A percentile compares a stretch with the other conserved stretches of the same genome.
Evolutionary conservation across 2,329 filamentous ascomycete species (phyloP).

Genomic region (Parasarocladium wereldwijsianum): DNA sequence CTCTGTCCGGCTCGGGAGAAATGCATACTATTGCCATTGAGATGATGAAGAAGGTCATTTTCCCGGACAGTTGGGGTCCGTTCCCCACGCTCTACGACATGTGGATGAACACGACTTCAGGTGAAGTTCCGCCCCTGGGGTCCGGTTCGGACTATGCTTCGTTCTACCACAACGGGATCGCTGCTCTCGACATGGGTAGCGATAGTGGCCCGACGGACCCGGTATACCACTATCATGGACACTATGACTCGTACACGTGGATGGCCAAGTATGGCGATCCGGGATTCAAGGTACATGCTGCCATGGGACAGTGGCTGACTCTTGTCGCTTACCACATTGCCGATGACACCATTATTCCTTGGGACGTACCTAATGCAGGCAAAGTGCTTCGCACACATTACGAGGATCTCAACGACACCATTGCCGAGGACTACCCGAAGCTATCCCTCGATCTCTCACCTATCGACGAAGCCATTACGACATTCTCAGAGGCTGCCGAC

Average conservation of each 20-base stretch:
- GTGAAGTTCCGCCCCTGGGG: conserved; percentile 37
- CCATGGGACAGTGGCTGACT: conserved; percentile 33
- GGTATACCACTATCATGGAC: conserved; percentile 66
- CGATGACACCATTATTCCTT: conserved; percentile 20
- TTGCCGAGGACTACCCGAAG: conserved; percentile 15
- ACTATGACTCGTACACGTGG: conserved; percentile 77
- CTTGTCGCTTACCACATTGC: conserved; percentile 24
- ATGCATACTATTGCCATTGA: conserved; percentile 52
- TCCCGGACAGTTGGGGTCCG: conserved; percentile 42
- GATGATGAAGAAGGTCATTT: conserved; percentile 39
- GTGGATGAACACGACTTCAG: conserved; percentile 19
- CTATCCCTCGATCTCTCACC: conserved; percentile 21
- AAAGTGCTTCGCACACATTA: conserved; percentile 23
- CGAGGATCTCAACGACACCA: conserved; percentile 18
- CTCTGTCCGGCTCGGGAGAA: conserved; percentile 47
- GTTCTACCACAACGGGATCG: conserved; percentile 42
- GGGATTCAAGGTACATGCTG: conserved; percentile 42
- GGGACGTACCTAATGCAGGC: conserved; percentile 25
- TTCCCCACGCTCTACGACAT: conserved; percentile 24
- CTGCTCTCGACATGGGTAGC: conserved; percentile 44
- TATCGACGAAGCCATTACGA: conserved; percentile 22
- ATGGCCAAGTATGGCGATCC: conserved; percentile 67
- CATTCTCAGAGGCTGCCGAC: conserved; percentile 17
- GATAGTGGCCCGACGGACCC: conserved; percentile 27
- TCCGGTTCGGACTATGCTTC: conserved; percentile 54